Evolutionary conservation across 192 early-diverging fungal species (phyloP).

Genomic region (Rhizophagus prolifer): DNA sequence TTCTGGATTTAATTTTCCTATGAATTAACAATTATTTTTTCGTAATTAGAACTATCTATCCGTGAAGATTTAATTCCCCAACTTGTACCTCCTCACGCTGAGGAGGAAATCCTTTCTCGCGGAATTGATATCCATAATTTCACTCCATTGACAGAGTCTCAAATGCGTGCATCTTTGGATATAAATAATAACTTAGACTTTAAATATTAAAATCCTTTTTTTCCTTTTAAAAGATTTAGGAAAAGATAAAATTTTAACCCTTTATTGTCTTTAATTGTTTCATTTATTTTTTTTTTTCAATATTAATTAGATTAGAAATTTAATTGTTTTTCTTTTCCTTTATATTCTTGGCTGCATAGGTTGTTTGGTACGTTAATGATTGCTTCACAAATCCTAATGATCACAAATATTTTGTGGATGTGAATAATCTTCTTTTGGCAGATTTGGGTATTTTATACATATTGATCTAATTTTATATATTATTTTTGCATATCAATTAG

Average conservation of each 20-base stretch:
- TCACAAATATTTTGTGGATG: neutral
- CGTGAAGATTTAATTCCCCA: conserved; percentile 74
- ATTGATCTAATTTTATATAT: conserved; percentile 1
- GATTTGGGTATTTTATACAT: neutral
- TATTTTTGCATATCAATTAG: neutral
- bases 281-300: neutral
- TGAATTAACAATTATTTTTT: neutral
- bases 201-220: neutral
- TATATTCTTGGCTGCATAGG: neutral
- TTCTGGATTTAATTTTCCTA: conserved; percentile 1
- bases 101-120: conserved; percentile 56
- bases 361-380: neutral
- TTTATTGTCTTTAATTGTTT: neutral
- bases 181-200: conserved; percentile 17
- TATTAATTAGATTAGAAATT: conserved; percentile 21
- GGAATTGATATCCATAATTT: conserved; percentile 80
- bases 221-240: neutral
- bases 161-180: conserved; percentile 49
- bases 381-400: conserved; percentile 13
- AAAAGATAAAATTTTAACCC: neutral
- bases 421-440: neutral
- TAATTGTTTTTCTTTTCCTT: neutral
- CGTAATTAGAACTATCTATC: conserved; percentile 73
- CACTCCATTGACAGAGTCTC: conserved; percentile 51
- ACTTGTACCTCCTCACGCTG: conserved; percentile 83